phyloP scores from a whole-genome alignment of 108 stramenopile genomes.

The Poteriospumella lacustris region DNA sequence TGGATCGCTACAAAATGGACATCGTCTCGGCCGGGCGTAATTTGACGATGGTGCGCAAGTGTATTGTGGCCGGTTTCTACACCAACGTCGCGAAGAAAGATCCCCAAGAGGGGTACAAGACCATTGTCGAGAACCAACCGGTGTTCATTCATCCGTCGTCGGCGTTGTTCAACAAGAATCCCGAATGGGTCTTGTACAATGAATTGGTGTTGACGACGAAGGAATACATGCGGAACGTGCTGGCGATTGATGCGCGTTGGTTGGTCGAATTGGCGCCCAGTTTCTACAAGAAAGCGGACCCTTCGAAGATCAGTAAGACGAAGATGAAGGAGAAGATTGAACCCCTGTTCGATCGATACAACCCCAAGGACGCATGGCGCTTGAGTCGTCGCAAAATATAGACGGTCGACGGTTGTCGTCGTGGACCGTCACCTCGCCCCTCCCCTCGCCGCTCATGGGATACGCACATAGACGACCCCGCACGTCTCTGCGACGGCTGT shows the following conservation, averaged over 20 bases:
- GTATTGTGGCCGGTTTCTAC: constrained; percentile 94
- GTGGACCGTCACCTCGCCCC: too few species aligned
- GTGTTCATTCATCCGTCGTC: constrained; percentile 96
- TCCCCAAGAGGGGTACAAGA: constrained; percentile 94
- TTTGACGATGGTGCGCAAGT: constrained; percentile 88
- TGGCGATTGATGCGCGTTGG: constrained; percentile 98
- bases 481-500: too few species aligned
- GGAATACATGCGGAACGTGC: constrained; percentile 98
- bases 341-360: constrained; percentile 90
- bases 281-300: constrained; percentile 89
- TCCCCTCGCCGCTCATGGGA: too few species aligned
- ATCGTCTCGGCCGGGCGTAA: constrained; percentile 74
- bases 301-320: constrained; percentile 81
- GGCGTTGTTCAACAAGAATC: constrained; percentile 94
- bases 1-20: constrained; percentile 84
- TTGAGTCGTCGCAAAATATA: constrained; percentile 50
- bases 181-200: constrained; percentile 96
- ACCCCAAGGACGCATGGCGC: constrained; percentile 85
- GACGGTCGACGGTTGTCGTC: too few species aligned
- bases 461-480: too few species aligned
- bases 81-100: constrained; percentile 97
- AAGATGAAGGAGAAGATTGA: constrained; percentile 98
- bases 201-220: constrained; percentile 96
- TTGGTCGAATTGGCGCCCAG: constrained; percentile 91
- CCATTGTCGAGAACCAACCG: constrained; percentile 90